phyloP scores from a whole-genome alignment of 2,329 filamentous ascomycete species.

The Scorias spongiosa region DNA sequence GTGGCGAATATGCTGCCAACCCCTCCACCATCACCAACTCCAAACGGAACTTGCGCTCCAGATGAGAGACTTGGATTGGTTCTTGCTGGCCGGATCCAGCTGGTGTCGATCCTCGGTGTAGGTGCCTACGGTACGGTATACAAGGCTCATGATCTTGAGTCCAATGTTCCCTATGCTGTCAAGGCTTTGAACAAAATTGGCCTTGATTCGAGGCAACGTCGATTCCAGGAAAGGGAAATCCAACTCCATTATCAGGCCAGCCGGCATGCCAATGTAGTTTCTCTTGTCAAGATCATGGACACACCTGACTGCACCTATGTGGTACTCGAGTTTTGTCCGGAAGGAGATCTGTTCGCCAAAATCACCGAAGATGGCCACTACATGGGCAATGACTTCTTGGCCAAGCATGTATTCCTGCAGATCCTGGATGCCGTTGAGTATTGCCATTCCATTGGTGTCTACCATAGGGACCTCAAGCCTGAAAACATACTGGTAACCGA shows the following conservation, averaged over 20 bases:
- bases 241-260: slow-evolving; percentile 80
- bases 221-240: slow-evolving; percentile 89
- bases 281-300: slow-evolving; percentile 85
- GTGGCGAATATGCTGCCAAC: slow-evolving; percentile 19
- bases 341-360: slow-evolving; percentile 92
- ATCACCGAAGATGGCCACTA: slow-evolving; percentile 93
- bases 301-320: slow-evolving; percentile 87
- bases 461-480: slow-evolving; percentile 93
- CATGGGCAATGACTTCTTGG: slow-evolving; percentile 78
- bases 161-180: slow-evolving; percentile 73
- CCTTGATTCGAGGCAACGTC: slow-evolving; percentile 70
- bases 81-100: slow-evolving; percentile 66
- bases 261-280: slow-evolving; percentile 82
- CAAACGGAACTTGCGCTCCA: slow-evolving; percentile 32
- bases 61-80: slow-evolving; percentile 77
- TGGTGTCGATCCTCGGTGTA: slow-evolving; percentile 74
- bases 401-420: slow-evolving; percentile 80
- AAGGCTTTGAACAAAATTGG: slow-evolving; percentile 94
- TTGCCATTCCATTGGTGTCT: slow-evolving; percentile 86
- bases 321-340: slow-evolving; percentile 90
- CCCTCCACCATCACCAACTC: slow-evolving; percentile 32
- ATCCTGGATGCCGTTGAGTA: slow-evolving; percentile 92
- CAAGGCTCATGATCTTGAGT: slow-evolving; percentile 69
- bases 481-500: slow-evolving; percentile 94
- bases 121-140: slow-evolving; percentile 97